Evolutionary conservation across 306 rosid genomes (phyloP), one percentile per base, ranked within the genome.

Genomic region (Begonia peltatifolia): DNA sequence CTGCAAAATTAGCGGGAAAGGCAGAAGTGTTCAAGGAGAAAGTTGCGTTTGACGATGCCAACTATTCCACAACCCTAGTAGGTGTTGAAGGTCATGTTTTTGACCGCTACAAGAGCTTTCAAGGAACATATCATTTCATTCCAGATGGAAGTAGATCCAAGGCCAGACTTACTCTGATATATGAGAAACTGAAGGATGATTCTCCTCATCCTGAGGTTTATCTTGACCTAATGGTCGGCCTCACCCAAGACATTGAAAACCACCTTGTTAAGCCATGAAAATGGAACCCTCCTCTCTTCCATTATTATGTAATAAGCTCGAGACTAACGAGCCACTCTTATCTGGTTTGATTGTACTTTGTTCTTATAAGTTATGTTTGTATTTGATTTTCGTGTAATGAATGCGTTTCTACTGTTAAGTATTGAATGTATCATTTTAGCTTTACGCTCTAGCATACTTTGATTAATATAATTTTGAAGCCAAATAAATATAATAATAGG

Each of bases 41-140:
- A 64, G 54, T 63, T 9, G 74, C 56, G 12, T 38, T 52, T 0
- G 68, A 68, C 42, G 74, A 62, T 38, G 64, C 18, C 15, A 62
- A 41, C 47, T 42, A 13, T 52, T 2, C 10, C 8, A 53, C 49
- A 16, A 68, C 41, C 7, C 48, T 46, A 3, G 12, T 35, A 0
- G 74, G 36, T 5, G 10, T 57, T 13, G 74, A 68, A 11, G 61
- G 49, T 0, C n/a, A 46, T 8, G 49, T 46, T 1, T 46, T 46
- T n/a, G 14, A 46, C 3, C 1, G 7, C 3, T 46, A 46, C 49
- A 46, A 46, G 49, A 46, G n/a, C 49, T 46, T 46, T n/a, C 12
- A 46, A 6, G 49, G 49, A 46, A 46, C 49, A 3, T 46, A 46
- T 46, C 49, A 46, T 11, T 11, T 46, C 14, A 11, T n/a, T n/a